Conservation (phyloP, 2,329 filamentous ascomycete genomes). For the Aspergillus transmontanensis region DNA sequence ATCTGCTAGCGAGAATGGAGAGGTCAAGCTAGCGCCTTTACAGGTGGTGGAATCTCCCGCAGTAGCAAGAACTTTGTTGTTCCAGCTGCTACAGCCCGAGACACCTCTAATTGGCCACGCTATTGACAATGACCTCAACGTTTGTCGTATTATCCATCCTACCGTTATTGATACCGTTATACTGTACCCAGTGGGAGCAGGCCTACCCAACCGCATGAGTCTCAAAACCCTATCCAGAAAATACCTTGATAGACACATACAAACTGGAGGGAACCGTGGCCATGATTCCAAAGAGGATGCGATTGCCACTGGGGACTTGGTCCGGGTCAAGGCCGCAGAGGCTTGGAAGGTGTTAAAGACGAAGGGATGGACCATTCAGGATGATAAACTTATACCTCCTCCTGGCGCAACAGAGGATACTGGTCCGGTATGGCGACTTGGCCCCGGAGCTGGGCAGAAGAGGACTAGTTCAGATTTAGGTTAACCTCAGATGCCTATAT, state of each 20-base stretch:
- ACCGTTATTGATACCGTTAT: slow-evolving; percentile 83
- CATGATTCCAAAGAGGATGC: slow-evolving; percentile 96
- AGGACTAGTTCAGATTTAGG: slow-evolving; percentile 18
- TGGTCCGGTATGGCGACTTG: slow-evolving; percentile 17
- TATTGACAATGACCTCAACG: slow-evolving; percentile 92
- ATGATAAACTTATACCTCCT: slow-evolving; percentile 46
- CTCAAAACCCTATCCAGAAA: slow-evolving; percentile 73
- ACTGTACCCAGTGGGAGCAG: slow-evolving; percentile 75
- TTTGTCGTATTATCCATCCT: slow-evolving; percentile 79
- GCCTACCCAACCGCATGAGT: slow-evolving; percentile 75
- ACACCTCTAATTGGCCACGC: slow-evolving; percentile 92
- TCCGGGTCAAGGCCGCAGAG: slow-evolving; percentile 69
- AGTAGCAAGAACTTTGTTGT: slow-evolving; percentile 74
- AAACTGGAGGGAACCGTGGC: slow-evolving; percentile 66
- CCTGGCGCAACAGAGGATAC: slow-evolving; percentile 18
- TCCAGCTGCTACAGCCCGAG: slow-evolving; percentile 70
- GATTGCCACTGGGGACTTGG: slow-evolving; percentile 82
- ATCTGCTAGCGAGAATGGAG: slow-evolving; percentile 25
- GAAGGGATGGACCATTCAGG: slow-evolving; percentile 66
- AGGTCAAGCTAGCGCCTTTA: slow-evolving; percentile 49
- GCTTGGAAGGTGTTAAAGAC: slow-evolving; percentile 69
- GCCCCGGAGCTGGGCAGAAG: slow-evolving; percentile 30
- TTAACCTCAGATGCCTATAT: not conserved
- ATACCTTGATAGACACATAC: slow-evolving; percentile 76
- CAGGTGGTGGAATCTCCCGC: slow-evolving; percentile 76